These are phyloP conservation scores for Wickerhamomyces sp. DNA, from an alignment of 1,139 yeast species.

Conservation along the genomic window DNA sequence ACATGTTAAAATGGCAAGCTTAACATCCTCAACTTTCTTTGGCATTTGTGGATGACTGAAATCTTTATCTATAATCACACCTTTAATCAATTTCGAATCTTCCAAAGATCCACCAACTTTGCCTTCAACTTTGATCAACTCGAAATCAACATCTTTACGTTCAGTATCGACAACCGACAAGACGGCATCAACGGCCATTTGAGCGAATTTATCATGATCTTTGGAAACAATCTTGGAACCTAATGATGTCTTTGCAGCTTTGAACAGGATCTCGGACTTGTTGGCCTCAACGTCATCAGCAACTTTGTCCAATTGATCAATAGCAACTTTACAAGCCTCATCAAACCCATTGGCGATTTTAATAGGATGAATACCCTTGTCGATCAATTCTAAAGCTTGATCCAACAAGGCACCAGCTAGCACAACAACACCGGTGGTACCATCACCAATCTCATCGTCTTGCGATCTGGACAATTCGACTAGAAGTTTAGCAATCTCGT, in stretches of 20 bases:
- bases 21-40: conserved; percentile 70
- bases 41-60: conserved; percentile 99
- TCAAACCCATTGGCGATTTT: conserved; percentile 97
- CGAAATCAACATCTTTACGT: conserved; percentile 94
- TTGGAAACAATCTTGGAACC: conserved; percentile 96
- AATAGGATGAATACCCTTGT: conserved; percentile 96
- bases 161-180: conserved; percentile 87
- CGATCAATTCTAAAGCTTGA: conserved; percentile 90
- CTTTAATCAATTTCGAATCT: conserved; percentile 79
- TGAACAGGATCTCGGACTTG: conserved; percentile 56
- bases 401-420: conserved; percentile 91
- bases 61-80: conserved; percentile 92
- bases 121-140: conserved; percentile 90
- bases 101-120: conserved; percentile 92
- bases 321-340: conserved; percentile 91
- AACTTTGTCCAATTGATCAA: conserved; percentile 64
- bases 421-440: conserved; percentile 98
- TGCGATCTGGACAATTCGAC: conserved; percentile 94
- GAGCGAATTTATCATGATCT: conserved; percentile 87
- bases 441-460: conserved; percentile 99
- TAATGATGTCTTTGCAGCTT: conserved; percentile 90
- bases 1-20: conserved; percentile 91
- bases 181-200: conserved; percentile 97
- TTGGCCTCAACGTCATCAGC: conserved; percentile 46
- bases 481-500: conserved; percentile 90